Base-by-base conservation (phyloP, 305 asterid genomes). In the Rubia tinctorum region DNA sequence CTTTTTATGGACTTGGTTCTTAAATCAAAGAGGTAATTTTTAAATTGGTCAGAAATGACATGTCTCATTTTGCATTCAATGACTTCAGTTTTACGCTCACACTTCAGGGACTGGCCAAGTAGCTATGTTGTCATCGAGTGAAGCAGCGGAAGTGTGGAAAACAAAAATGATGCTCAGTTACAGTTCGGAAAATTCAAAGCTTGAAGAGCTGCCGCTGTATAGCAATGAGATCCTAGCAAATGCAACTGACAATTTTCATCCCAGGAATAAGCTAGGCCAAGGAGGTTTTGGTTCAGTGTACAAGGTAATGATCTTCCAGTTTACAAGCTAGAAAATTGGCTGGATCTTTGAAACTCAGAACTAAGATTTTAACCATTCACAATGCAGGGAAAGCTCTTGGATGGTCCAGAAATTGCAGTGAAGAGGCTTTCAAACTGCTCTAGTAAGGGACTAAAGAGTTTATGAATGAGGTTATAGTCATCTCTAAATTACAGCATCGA, bases 401-500 rank as follows among this genome's bases (percentile, higher is more conserved):
- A 51, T 20, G 71, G 71, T 23, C 43, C 45, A 55, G 75, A 69
- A 37, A 61, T 75, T 69, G 79, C 79, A 20, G 79, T 69, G 37
- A 75, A 69, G 47, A 61, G 79, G 75, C 74, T 75, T 37, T 51
- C 73, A 7, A 53, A 2, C 1, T 62, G 45, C 45, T 42, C 7
- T 17, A 53, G 6, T 5, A 69, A 34, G 79, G 79, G 42, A 61
- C 22, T 6, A 9, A 75, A 15, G 78, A 75, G 78, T 75, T 75
- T 17, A 75, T 75, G 74, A 75, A 75, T 45, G 78, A 75, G 23
- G 74, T 69, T n/a, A 8, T 17, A 11, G 59, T 75, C 45, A 69
- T 75, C 51, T 69, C 78, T 20, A 75, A 60, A 23, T 56, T 75
- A 3, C 79, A 69, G 22, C 79, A 75, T 17, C 71, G 79, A 1